A percentile compares a stretch with the other conserved stretches of the same genome.
phyloP scores from a whole-genome alignment of 2,329 filamentous ascomycete species.

The Ambrosiella xylebori region DNA sequence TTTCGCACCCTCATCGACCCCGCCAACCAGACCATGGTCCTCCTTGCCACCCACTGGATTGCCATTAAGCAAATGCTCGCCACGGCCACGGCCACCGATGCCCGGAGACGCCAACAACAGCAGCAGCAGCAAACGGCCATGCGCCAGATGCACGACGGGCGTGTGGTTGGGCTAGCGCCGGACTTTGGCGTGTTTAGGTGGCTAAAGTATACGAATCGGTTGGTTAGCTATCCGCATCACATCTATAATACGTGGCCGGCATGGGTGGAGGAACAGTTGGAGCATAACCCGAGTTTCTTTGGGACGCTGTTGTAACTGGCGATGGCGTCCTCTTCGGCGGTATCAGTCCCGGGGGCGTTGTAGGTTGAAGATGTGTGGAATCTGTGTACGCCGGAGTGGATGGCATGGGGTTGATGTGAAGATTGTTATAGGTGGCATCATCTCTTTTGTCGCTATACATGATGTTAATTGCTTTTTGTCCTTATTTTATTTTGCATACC shows the following conservation, averaged over 20 bases:
- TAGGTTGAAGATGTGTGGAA: not conserved
- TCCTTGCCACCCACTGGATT: constrained; percentile 38
- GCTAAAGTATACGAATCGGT: constrained; percentile 32
- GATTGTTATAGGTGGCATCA: not conserved
- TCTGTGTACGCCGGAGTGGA: not conserved
- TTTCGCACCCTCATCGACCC: constrained; percentile 34
- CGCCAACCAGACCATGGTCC: constrained; percentile 26
- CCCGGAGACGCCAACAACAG: constrained; percentile 1
- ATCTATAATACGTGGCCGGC: constrained; percentile 34
- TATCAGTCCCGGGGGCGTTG: not conserved
- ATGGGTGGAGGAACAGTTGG: constrained; percentile 36
- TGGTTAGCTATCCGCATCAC: constrained; percentile 27
- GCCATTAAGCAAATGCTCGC: constrained; percentile 19
- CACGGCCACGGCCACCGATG: constrained; percentile 29
- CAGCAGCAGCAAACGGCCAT: not conserved
- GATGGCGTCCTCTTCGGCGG: not conserved
- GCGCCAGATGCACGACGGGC: not conserved
- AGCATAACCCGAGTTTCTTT: constrained; percentile 29
- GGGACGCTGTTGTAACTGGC: not conserved
- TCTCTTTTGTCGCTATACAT: not conserved
- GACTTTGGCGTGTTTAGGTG: constrained; percentile 31
- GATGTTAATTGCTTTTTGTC: not conserved
- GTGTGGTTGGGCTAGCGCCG: constrained; percentile 13
- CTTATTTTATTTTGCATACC: not conserved
- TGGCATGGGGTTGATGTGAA: not conserved